Base-by-base conservation (phyloP, 129 eudicot species). In the Artemisia annua region DNA sequence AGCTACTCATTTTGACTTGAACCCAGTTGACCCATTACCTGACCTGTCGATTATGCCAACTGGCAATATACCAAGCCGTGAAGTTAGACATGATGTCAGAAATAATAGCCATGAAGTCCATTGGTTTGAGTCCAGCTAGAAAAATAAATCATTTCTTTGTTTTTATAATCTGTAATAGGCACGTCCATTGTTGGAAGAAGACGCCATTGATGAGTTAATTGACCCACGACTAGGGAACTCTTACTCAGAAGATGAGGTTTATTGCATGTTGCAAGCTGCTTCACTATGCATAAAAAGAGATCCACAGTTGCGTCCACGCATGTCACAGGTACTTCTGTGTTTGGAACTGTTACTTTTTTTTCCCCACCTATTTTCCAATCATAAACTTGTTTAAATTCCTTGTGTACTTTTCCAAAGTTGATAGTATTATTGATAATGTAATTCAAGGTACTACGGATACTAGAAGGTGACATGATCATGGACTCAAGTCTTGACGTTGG, bases 291-390 rank as follows among this genome's bases (percentile, higher is more conserved):
- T 95, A 10, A 86, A 87, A 44, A 77, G 96, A 50, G 99, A 95
- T 75, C 99, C 99, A 66, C 99, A 95, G 48, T 72, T 81, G n/a
- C 87, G 99, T 50, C 97, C 99, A 56, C 96, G 99, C 63, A 95
- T 95, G 97, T 95, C 99, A 66, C 99, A 91, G 91, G 99, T 95
- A 86, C 62, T 67, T 59, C 30, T 1, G 11, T 15, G 50, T 35
- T 39, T 30, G 17, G n/a, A 13, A 14, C 9, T 39, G n/a, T 16
- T 15, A 3, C 0, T 5, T 7, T 35, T 39, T 20, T 39, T 16
- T 30, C 35, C 6, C 35, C 6, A 17, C 7, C 7, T 4, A 56
- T 10, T 0, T 18, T 39, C 51, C 12, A 12, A 10, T 39, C 52
- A 20, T 3, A 17, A 69, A 16, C 51, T 16, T 1, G 62, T 53